A percentile compares a stretch with the other conserved stretches of the same genome.
Evolutionary conservation across 257 asterid species (phyloP).

Genomic region (Euphrasia confusa): DNA sequence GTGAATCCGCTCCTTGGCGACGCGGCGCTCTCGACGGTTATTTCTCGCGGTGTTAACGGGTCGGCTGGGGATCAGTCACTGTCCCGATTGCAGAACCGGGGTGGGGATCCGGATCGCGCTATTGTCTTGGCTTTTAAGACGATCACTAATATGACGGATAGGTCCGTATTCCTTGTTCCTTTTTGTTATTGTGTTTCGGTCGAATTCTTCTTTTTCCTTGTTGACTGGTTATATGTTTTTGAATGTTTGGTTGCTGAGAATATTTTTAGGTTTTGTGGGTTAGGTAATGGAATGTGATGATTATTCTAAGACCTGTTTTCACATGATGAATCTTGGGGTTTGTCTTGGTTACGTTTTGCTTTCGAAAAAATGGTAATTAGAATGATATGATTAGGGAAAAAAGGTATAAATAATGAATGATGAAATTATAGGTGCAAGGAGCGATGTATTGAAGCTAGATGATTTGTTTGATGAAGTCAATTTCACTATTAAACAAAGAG

Average conservation of each 20-base stretch:
- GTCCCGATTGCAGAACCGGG: conserved; percentile 79
- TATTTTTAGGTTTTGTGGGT: conserved; percentile 23
- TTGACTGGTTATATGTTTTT: too few relatives aligned
- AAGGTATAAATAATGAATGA: too few relatives aligned
- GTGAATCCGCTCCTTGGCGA: conserved; percentile 80
- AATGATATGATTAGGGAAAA: background rate
- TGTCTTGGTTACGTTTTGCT: too few relatives aligned
- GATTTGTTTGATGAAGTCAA: too few relatives aligned
- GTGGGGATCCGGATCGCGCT: conserved; percentile 89
- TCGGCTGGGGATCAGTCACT: conserved; percentile 55
- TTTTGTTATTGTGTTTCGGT: too few relatives aligned
- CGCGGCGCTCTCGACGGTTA: conserved; percentile 67
- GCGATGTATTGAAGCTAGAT: too few relatives aligned
- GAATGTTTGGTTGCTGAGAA: too few relatives aligned
- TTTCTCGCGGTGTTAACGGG: conserved; percentile 58
- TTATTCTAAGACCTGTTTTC: background rate
- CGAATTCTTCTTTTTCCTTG: too few relatives aligned
- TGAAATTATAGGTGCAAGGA: too few relatives aligned
- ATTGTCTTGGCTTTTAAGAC: conserved; percentile 70
- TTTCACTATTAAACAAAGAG: too few relatives aligned
- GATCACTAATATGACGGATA: conserved; percentile 86
- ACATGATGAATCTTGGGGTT: background rate
- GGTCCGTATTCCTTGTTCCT: conserved; percentile 35
- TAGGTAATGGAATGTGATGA: conserved; percentile 5
- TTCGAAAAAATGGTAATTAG: background rate